These are phyloP conservation scores for Starmerella potacharoeniae DNA, from an alignment of 805 yeast species.

Conservation along the genomic window DNA sequence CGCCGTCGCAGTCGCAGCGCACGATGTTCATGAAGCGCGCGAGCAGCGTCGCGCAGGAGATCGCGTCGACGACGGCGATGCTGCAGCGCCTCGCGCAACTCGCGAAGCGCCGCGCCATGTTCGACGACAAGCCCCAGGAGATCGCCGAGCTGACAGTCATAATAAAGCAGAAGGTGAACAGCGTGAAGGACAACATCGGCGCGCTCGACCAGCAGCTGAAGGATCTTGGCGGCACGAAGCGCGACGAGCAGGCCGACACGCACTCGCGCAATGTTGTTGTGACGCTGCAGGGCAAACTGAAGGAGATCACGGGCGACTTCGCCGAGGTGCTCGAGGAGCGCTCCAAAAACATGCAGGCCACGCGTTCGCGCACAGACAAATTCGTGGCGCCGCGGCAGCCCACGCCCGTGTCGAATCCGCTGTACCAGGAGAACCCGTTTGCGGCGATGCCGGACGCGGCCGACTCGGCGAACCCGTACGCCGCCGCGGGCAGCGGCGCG, in stretches of 20 bases:
- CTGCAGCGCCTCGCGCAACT: conserved; percentile 68
- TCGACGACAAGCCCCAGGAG: conserved; percentile 90
- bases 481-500: conserved; percentile 1
- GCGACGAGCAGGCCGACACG: conserved; percentile 46
- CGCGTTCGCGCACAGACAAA: conserved; percentile 73
- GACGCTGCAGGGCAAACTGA: conserved; percentile 75
- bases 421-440: conserved; percentile 25
- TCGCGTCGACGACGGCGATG: conserved; percentile 71
- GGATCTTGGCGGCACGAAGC: conserved; percentile 25
- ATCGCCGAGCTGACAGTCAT: conserved; percentile 84
- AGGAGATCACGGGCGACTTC: conserved; percentile 85
- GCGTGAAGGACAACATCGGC: conserved; percentile 60
- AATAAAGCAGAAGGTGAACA: conserved; percentile 69
- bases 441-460: conserved; percentile 12
- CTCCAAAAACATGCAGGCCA: conserved; percentile 69
- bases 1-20: conserved; percentile 14
- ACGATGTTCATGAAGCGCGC: conserved; percentile 61
- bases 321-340: conserved; percentile 79
- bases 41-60: conserved; percentile 73
- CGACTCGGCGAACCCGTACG: conserved; percentile 23
- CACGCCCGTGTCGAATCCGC: conserved; percentile 28
- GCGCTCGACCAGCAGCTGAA: conserved; percentile 45
- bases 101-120: conserved; percentile 81
- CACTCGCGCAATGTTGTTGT: conserved; percentile 82
- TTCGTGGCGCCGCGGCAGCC: conserved; percentile 43